Evolutionary conservation across 176 grass and related monocot species (phyloP).

Genomic region (Triticum urartu): DNA sequence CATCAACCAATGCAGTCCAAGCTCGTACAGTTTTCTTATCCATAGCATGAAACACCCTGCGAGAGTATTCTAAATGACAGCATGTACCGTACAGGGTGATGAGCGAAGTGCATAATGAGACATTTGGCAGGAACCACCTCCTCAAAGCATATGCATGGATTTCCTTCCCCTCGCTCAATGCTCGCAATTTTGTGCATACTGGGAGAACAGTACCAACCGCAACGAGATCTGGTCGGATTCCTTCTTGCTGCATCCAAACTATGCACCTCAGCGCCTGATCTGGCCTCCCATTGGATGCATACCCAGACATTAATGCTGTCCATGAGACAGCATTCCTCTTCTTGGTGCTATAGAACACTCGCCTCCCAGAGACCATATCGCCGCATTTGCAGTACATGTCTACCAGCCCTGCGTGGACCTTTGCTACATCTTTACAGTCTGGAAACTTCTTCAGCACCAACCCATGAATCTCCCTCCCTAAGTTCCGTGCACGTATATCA

Average conservation of each 20-base stretch:
- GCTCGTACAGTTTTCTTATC: conserved; percentile 69
- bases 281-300: conserved; percentile 72
- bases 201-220: conserved; percentile 73
- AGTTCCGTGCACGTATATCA: conserved; percentile 46
- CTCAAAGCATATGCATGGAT: conserved; percentile 77
- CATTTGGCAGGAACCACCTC: conserved; percentile 76
- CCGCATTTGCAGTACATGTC: conserved; percentile 96
- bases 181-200: conserved; percentile 73
- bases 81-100: conserved; percentile 71
- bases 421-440: conserved; percentile 50
- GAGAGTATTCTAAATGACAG: conserved; percentile 55
- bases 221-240: conserved; percentile 67
- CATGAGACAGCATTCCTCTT: conserved; percentile 75
- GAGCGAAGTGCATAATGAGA: conserved; percentile 74
- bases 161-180: conserved; percentile 62
- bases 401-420: conserved; percentile 65
- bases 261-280: conserved; percentile 79
- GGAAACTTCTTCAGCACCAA: conserved; percentile 70
- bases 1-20: conserved; percentile 86
- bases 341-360: conserved; percentile 71
- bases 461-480: conserved; percentile 81
- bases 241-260: conserved; percentile 93
- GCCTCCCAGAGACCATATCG: conserved; percentile 68
- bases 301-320: conserved; percentile 86
- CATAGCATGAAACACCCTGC: conserved; percentile 65